phyloP scores from a whole-genome alignment of 768 basidiomycete genomes.

The Gloeophyllum trabeum region DNA sequence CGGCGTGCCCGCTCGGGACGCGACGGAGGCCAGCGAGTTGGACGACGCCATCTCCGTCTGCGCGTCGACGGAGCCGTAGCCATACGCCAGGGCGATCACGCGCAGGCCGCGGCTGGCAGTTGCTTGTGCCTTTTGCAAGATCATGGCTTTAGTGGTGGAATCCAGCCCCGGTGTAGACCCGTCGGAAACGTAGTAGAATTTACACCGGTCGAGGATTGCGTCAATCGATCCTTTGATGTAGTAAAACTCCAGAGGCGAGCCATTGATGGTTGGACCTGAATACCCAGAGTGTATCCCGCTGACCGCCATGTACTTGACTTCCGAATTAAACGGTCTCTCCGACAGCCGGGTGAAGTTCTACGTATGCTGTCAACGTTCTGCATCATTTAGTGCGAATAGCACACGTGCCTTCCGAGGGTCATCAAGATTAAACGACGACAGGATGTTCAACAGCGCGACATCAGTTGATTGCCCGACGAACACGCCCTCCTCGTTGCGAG shows the following conservation, averaged over 20 bases:
- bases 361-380: not conserved
- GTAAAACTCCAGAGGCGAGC: slow-evolving; percentile 53
- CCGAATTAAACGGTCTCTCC: slow-evolving; percentile 88
- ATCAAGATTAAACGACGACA: slow-evolving; percentile 50
- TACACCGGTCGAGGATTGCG: slow-evolving; percentile 74
- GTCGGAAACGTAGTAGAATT: slow-evolving; percentile 82
- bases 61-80: slow-evolving; percentile 48
- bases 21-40: slow-evolving; percentile 13
- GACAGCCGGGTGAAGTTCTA: slow-evolving; percentile 61
- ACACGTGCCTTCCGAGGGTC: slow-evolving; percentile 62
- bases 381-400: not conserved
- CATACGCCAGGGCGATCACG: slow-evolving; percentile 88
- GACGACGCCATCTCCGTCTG: slow-evolving; percentile 11
- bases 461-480: slow-evolving; percentile 89
- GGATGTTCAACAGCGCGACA: slow-evolving; percentile 78
- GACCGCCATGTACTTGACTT: slow-evolving; percentile 89
- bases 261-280: slow-evolving; percentile 14
- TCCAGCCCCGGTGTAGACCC: slow-evolving; percentile 82
- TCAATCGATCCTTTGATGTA: slow-evolving; percentile 94
- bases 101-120: slow-evolving; percentile 72
- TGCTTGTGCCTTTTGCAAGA: slow-evolving; percentile 58
- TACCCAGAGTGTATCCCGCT: slow-evolving; percentile 48
- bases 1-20: slow-evolving; percentile 10
- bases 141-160: slow-evolving; percentile 48
- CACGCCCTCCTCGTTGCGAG: slow-evolving; percentile 54